These are phyloP conservation scores for Exobasidium rhododendri DNA, from an alignment of 1,284 basidiomycete species.

Conservation along the genomic window DNA sequence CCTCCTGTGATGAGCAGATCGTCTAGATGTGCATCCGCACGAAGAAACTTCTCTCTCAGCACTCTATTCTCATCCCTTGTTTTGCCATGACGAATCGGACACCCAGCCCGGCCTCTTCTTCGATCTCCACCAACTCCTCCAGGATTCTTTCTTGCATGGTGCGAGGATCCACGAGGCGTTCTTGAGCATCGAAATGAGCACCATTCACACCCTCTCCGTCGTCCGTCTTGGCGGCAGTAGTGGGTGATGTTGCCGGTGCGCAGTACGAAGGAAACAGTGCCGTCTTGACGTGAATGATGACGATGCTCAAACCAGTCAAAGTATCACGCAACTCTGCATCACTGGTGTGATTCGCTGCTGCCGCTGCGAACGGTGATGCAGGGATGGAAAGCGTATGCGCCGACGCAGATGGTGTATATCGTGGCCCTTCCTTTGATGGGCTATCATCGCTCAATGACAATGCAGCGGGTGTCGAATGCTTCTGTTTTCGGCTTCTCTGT, in stretches of 20 bases:
- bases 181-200: not conserved
- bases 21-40: too few relatives aligned
- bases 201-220: not conserved
- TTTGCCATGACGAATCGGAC: constrained; percentile 43
- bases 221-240: not conserved
- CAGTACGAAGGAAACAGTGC: constrained; percentile 39
- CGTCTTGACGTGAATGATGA: constrained; percentile 48
- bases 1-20: too few relatives aligned
- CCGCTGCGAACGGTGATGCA: constrained; percentile 6
- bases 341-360: not conserved
- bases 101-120: constrained; percentile 26
- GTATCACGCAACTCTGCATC: constrained; percentile 27
- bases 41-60: too few relatives aligned
- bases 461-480: too few relatives aligned
- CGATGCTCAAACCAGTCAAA: constrained; percentile 31
- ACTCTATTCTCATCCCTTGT: constrained; percentile 47
- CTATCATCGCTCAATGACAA: not conserved
- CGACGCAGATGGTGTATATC: not conserved
- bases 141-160: constrained; percentile 40
- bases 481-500: not conserved
- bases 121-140: constrained; percentile 31
- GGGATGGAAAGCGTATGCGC: constrained; percentile 6
- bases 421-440: not conserved
- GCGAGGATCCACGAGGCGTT: constrained; percentile 22
- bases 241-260: not conserved